Evolutionary conservation across 106 monocot genomes (phyloP).

Genomic region (Chionographis japonica): DNA sequence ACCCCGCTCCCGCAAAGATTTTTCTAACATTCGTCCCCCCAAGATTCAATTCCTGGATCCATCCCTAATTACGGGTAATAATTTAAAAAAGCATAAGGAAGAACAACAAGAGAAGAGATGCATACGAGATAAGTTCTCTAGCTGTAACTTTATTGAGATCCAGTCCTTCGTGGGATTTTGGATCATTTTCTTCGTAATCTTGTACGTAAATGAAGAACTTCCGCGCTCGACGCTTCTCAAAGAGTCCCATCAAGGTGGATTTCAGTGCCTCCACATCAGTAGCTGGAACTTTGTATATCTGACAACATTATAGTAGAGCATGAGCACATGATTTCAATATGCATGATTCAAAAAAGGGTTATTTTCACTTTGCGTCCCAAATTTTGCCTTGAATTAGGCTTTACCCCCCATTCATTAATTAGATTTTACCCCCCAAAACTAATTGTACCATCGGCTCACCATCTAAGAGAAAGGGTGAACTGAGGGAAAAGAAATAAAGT

Average conservation of each 20-base stretch:
- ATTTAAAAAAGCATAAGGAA: not conserved
- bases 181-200: constrained; percentile 81
- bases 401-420: too few species aligned
- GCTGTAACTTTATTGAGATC: constrained; percentile 74
- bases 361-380: not conserved
- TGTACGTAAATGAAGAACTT: constrained; percentile 90
- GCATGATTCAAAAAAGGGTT: not conserved
- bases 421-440: too few species aligned
- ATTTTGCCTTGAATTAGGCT: too few species aligned
- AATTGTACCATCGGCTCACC: too few species aligned
- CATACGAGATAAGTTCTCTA: constrained; percentile 69
- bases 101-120: not conserved
- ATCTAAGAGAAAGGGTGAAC: too few species aligned
- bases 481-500: too few species aligned
- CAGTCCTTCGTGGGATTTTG: constrained; percentile 81
- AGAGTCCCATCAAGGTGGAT: constrained; percentile 80
- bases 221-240: constrained; percentile 74
- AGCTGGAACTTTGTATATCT: constrained; percentile 86
- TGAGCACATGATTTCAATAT: not conserved
- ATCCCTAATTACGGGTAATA: too few species aligned
- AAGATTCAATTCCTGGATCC: too few species aligned
- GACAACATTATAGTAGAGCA: not conserved
- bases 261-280: constrained; percentile 82
- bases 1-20: too few species aligned
- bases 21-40: too few species aligned